Conservation (phyloP, 495 filamentous ascomycete genomes). For the Penicillium pulvis region DNA sequence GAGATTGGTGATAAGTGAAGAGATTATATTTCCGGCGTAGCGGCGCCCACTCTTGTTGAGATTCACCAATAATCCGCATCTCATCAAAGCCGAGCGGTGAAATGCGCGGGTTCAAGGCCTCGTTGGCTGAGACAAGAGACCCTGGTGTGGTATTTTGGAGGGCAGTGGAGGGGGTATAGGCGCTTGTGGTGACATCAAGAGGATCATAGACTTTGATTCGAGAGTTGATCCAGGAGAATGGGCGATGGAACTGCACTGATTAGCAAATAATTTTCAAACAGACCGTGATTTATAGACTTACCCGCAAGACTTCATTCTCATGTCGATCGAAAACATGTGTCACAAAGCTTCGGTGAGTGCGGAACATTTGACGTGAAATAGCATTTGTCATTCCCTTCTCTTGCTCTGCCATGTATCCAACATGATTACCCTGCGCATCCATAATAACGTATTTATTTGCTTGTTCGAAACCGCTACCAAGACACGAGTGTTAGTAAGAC, state of each 20-base stretch:
- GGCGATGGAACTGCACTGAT: constrained; percentile 59
- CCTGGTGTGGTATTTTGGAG: constrained; percentile 44
- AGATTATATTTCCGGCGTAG: constrained; percentile 69
- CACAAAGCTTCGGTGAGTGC: constrained; percentile 67
- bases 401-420: constrained; percentile 70
- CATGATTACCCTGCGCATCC: constrained; percentile 67
- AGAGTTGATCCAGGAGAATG: constrained; percentile 68
- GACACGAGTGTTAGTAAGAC: constrained; percentile 3
- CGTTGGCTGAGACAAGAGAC: constrained; percentile 40
- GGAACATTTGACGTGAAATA: constrained; percentile 64
- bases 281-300: constrained; percentile 30
- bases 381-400: constrained; percentile 61
- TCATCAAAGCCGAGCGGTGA: constrained; percentile 54
- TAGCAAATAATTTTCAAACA: background rate
- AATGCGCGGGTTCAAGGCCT: constrained; percentile 47
- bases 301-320: constrained; percentile 64
- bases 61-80: constrained; percentile 69
- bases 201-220: constrained; percentile 66
- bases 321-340: constrained; percentile 70
- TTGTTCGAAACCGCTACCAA: constrained; percentile 65
- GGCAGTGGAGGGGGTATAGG: constrained; percentile 42
- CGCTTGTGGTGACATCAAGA: constrained; percentile 34
- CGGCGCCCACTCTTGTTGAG: constrained; percentile 69
- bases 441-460: constrained; percentile 73
- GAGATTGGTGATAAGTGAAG: constrained; percentile 53